Base-by-base conservation (phyloP, 805 yeast genomes). In the Cyberlindnera euphorbiae region DNA sequence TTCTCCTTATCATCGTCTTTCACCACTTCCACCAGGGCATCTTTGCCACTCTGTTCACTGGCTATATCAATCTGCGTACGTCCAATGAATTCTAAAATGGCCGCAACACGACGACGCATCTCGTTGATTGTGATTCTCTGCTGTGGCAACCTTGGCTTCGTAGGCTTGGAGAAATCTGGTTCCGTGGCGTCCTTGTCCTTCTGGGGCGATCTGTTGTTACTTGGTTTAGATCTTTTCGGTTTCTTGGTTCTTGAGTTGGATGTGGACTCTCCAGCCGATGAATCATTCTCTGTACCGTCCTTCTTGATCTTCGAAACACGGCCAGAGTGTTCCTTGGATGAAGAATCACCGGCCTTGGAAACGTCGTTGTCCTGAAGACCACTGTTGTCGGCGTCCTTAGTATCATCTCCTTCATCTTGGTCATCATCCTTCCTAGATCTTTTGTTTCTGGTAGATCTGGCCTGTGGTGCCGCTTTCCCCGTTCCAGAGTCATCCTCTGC, bases 71-170 rank as follows among this genome's bases (percentile, higher is more conserved):
- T 60, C 58, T 88, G 96, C 2, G 94, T 83, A 35, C 95, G 70
- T 10, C 89, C 86, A 17, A 90, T 73, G 70, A 89, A 93, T 60
- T 93, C 97, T 49, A 90, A 63, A 15, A 90, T 90, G 2, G 96
- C 94, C 3, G 86, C 82, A 2, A 88, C 83, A 41, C 98, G 72
- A 52, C 86, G 78, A 38, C 88, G 74, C 85, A 90, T 82, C 58
- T 90, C 98, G 48, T 75, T 73, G 42, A 89, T 59, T 4, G 88
- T 74, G 4, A 84, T 75, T 36, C 86, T 73, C 15, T 79, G 78
- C 40, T 81, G 81, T 6, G 96, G 97, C 29, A 78, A 66, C 38
- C 96, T 74, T 11, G 97, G 96, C 48, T 77, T 82, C 31, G 86
- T 79, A 3, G 90, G 83, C 55, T 81, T 84, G 43, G 72, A 77